A percentile compares a stretch with the other conserved stretches of the same genome.
Evolutionary conservation across 2,329 filamentous ascomycete species (phyloP).

Genomic region (Aspergillus ustus): DNA sequence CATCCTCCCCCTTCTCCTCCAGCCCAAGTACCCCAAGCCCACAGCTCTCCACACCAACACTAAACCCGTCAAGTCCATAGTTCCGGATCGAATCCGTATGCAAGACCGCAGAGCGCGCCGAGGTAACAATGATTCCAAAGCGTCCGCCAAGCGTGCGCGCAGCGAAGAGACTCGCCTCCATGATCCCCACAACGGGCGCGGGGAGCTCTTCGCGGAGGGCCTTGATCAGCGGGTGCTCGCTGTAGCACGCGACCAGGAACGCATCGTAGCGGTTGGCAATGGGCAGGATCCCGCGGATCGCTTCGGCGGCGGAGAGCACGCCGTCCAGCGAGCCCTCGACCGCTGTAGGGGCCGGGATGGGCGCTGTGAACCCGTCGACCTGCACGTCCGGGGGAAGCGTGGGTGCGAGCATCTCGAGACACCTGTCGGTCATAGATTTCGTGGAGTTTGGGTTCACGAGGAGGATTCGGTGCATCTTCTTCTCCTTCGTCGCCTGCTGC

Average conservation of each 20-base stretch:
- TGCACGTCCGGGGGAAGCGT: conserved; percentile 54
- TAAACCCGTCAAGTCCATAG: conserved; percentile 50
- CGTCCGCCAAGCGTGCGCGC: conserved; percentile 54
- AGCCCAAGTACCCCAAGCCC: conserved; percentile 52
- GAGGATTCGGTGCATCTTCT: conserved; percentile 42
- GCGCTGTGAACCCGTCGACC: conserved; percentile 57
- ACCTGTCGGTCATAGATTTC: conserved; percentile 53
- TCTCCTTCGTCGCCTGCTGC: conserved; percentile 16
- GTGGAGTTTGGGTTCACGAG: conserved; percentile 57
- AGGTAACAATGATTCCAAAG: conserved; percentile 53
- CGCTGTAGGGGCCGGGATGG: conserved; percentile 54
- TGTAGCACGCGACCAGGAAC: conserved; percentile 56
- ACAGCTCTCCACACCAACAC: conserved; percentile 49
- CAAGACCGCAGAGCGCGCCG: conserved; percentile 44
- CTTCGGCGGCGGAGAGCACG: conserved; percentile 55
- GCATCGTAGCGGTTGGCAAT: conserved; percentile 52
- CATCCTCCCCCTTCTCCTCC: conserved; percentile 31
- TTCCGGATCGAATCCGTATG: conserved; percentile 46
- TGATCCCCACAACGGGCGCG: conserved; percentile 55
- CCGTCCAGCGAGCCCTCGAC: conserved; percentile 57
- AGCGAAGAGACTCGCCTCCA: conserved; percentile 57
- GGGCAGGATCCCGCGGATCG: conserved; percentile 47
- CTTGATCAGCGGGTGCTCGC: conserved; percentile 52
- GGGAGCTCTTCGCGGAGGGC: conserved; percentile 53
- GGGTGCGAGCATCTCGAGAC: conserved; percentile 48